Conservation (phyloP, 1,139 yeast genomes). For the Lodderomyces metapsilosis region DNA sequence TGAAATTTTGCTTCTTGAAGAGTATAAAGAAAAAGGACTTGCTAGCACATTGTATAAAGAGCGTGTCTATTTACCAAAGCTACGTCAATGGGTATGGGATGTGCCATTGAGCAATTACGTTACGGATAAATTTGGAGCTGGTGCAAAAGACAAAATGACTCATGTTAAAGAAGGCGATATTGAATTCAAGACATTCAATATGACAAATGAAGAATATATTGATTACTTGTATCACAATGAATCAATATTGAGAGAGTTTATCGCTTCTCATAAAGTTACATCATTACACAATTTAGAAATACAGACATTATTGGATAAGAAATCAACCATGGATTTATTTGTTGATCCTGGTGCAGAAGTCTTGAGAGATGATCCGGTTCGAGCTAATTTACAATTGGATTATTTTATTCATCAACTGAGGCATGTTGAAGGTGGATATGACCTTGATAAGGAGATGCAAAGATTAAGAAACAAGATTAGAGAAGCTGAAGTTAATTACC, state of each 20-base stretch:
- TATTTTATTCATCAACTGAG: not conserved
- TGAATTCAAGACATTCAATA: constrained; percentile 15
- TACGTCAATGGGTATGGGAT: constrained; percentile 30
- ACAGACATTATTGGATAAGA: not conserved
- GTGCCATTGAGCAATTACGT: constrained; percentile 20
- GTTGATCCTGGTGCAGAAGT: not conserved
- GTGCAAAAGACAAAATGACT: not conserved
- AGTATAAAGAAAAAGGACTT: constrained; percentile 28
- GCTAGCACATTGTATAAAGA: constrained; percentile 24
- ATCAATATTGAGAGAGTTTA: constrained; percentile 27
- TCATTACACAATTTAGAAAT: constrained; percentile 21
- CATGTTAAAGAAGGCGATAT: not conserved
- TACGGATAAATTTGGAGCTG: not conserved
- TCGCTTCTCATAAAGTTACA: constrained; percentile 30
- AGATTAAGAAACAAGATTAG: not conserved
- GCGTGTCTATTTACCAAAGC: constrained; percentile 22
- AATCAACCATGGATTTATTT: not conserved
- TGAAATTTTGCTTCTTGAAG: constrained; percentile 25
- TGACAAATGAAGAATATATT: constrained; percentile 30
- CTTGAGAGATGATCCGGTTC: not conserved
- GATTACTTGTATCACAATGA: constrained; percentile 22
- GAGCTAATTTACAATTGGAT: constrained; percentile 1
- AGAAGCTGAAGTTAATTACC: not conserved
- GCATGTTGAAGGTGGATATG: not conserved
- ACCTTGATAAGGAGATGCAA: not conserved